Conservation (phyloP, 176 grass and related monocot genomes). For the Saccharum officinarum region DNA sequence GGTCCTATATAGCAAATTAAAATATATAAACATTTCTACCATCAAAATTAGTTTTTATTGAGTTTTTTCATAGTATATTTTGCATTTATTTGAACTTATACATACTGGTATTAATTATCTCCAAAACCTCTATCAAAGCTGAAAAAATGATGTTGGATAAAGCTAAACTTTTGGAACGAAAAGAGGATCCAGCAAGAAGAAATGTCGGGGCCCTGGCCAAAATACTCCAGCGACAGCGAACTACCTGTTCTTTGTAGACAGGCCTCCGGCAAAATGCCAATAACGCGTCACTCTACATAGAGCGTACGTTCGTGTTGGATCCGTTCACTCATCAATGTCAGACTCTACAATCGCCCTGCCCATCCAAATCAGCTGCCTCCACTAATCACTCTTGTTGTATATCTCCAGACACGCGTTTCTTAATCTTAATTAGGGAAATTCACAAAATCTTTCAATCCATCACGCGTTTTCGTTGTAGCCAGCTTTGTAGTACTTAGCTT, state of each 20-base stretch:
- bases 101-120: too few relatives aligned
- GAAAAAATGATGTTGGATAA: too few relatives aligned
- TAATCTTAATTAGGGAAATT: background rate
- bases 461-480: background rate
- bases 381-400: too few relatives aligned
- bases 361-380: background rate
- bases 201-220: background rate
- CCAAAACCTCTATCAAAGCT: too few relatives aligned
- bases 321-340: background rate
- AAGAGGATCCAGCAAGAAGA: too few relatives aligned
- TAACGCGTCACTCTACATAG: background rate
- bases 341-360: background rate
- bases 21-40: too few relatives aligned
- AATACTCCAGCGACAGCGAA: background rate
- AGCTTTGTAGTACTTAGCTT: background rate
- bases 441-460: background rate
- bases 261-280: background rate
- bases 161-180: too few relatives aligned
- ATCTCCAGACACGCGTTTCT: too few relatives aligned
- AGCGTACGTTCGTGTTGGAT: background rate
- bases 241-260: background rate
- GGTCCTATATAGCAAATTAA: too few relatives aligned
- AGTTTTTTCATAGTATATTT: too few relatives aligned
- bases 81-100: too few relatives aligned
- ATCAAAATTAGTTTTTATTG: too few relatives aligned